These are phyloP conservation scores for Farysia itapuensis DNA, from an alignment of 1,284 basidiomycete genomes.

Conservation along the genomic window DNA sequence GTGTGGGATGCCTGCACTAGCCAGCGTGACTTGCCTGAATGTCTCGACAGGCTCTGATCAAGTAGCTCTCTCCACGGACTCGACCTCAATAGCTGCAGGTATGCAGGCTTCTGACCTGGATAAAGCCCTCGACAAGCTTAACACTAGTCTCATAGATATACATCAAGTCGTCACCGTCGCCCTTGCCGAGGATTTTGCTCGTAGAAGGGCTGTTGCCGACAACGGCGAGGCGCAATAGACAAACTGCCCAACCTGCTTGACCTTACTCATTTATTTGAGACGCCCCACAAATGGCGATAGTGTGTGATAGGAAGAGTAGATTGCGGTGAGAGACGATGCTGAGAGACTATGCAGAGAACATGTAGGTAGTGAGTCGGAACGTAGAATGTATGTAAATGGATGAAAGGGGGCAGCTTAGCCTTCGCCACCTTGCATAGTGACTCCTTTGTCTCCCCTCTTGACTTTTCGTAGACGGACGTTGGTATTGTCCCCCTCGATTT, in stretches of 20 bases:
- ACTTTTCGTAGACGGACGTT: slow-evolving; percentile 25
- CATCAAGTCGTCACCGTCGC: slow-evolving; percentile 34
- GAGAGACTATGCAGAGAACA: too few relatives aligned
- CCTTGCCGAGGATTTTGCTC: slow-evolving; percentile 19
- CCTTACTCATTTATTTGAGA: too few relatives aligned
- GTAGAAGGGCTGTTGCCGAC: slow-evolving; percentile 20
- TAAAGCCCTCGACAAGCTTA: slow-evolving; percentile 7
- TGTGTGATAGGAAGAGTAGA: too few relatives aligned
- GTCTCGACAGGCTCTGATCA: slow-evolving; percentile 14
- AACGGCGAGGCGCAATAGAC: too few relatives aligned
- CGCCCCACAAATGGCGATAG: too few relatives aligned
- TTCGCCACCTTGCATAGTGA: slow-evolving; percentile 47
- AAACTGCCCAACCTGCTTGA: too few relatives aligned
- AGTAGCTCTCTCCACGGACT: background rate
- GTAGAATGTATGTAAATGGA: too few relatives aligned
- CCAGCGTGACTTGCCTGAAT: slow-evolving; percentile 68
- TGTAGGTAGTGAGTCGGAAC: too few relatives aligned
- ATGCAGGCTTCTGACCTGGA: slow-evolving; percentile 10
- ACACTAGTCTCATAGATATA: slow-evolving; percentile 27
- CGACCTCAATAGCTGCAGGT: slow-evolving; percentile 1
- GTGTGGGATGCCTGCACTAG: slow-evolving; percentile 85
- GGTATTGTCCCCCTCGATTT: slow-evolving; percentile 33
- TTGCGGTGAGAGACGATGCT: too few relatives aligned
- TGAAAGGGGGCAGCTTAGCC: slow-evolving; percentile 17
- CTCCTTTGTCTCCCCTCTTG: slow-evolving; percentile 20